These are phyloP conservation scores for Botrytis galanthina DNA, from an alignment of 2,329 filamentous ascomycete genomes.

Conservation along the genomic window DNA sequence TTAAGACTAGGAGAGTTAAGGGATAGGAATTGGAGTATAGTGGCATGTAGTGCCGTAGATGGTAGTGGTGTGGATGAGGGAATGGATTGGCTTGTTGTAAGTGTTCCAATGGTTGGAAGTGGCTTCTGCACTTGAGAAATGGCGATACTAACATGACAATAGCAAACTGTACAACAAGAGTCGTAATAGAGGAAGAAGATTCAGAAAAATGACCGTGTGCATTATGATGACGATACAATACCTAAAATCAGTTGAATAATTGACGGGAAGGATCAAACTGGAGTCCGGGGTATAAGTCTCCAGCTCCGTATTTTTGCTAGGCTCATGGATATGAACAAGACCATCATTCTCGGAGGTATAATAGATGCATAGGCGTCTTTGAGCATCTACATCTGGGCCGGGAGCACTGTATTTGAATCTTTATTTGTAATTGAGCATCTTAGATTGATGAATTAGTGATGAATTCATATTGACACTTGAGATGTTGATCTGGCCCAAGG, in stretches of 20 bases:
- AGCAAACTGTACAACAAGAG: slow-evolving; percentile 41
- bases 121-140: not conserved
- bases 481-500: not conserved
- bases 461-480: not conserved
- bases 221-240: slow-evolving; percentile 22
- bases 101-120: slow-evolving; percentile 19
- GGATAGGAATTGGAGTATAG: slow-evolving; percentile 98
- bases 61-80: slow-evolving; percentile 92
- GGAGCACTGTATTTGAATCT: slow-evolving; percentile 6
- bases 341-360: not conserved
- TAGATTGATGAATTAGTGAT: slow-evolving; percentile 9
- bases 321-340: not conserved
- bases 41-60: slow-evolving; percentile 94
- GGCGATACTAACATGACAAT: slow-evolving; percentile 20
- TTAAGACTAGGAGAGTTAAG: slow-evolving; percentile 85
- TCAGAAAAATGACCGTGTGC: slow-evolving; percentile 26
- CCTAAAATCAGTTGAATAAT: slow-evolving; percentile 12
- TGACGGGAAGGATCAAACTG: slow-evolving; percentile 6
- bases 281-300: not conserved
- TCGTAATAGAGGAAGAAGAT: slow-evolving; percentile 16
- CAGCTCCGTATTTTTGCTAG: not conserved
- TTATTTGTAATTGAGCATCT: slow-evolving; percentile 8
- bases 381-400: not conserved
- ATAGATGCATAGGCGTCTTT: not conserved
- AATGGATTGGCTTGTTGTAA: slow-evolving; percentile 91